Conservation (phyloP, 2,329 filamentous ascomycete genomes). For the Cucurbitaria berberidis region DNA sequence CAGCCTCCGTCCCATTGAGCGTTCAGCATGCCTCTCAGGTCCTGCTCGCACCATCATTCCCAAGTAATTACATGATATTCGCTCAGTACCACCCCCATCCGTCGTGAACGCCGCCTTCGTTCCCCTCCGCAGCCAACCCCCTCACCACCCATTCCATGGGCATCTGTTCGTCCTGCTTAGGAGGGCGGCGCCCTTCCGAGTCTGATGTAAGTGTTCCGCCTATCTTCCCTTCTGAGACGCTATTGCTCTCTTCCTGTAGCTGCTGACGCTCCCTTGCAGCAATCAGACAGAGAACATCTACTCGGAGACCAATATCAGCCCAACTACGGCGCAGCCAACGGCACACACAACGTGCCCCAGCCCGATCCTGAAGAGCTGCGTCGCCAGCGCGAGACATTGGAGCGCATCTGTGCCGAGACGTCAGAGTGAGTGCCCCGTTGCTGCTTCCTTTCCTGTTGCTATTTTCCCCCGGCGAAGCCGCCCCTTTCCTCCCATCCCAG, state of each 20-base stretch:
- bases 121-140: conserved; percentile 4
- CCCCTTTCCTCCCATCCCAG: conserved; percentile 2
- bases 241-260: conserved; percentile 7
- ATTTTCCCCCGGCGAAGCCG: too few relatives aligned
- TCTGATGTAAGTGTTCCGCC: conserved; percentile 48
- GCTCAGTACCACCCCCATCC: neutral
- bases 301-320: conserved; percentile 53
- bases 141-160: conserved; percentile 51
- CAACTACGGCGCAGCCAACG: conserved; percentile 53
- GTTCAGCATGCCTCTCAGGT: conserved; percentile 19
- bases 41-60: conserved; percentile 8
- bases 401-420: conserved; percentile 57
- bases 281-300: conserved; percentile 55
- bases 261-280: conserved; percentile 47
- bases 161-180: conserved; percentile 57
- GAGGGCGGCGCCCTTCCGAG: conserved; percentile 52
- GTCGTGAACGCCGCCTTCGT: neutral
- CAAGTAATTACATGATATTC: neutral
- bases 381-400: conserved; percentile 55
- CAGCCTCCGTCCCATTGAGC: conserved; percentile 20
- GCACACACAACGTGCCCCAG: conserved; percentile 46
- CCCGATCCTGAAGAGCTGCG: conserved; percentile 58
- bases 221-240: conserved; percentile 2
- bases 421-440: conserved; percentile 50
- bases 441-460: neutral